phyloP scores from a whole-genome alignment of 1,284 basidiomycete species.

The Trametes hirsuta region DNA sequence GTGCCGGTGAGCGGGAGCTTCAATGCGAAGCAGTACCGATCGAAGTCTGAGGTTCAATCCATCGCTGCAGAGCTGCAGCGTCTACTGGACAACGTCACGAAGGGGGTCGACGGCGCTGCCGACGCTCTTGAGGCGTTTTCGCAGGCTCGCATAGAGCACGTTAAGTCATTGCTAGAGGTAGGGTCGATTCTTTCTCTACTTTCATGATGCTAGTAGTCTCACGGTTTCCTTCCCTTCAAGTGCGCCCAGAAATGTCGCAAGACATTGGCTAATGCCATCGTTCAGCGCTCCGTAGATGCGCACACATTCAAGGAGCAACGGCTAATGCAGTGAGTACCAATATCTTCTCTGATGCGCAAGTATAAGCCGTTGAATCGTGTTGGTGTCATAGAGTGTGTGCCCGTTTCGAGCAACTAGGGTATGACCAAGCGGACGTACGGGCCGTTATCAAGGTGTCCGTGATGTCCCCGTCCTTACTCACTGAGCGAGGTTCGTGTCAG shows the following conservation, averaged over 20 bases:
- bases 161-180: not conserved
- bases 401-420: not conserved
- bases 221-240: too few species aligned
- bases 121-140: not conserved
- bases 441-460: not conserved
- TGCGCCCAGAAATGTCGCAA: too few species aligned
- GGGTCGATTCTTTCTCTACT: too few species aligned
- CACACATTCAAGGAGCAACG: too few species aligned
- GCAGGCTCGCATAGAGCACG: not conserved
- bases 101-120: not conserved
- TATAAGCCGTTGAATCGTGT: too few species aligned
- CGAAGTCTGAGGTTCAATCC: not conserved
- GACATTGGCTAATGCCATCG: too few species aligned
- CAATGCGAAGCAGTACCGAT: not conserved
- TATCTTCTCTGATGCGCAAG: too few species aligned
- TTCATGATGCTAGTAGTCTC: too few species aligned
- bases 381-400: not conserved
- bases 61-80: not conserved
- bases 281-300: too few species aligned
- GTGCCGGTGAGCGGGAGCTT: not conserved
- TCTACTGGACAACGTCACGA: not conserved
- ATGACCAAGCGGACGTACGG: not conserved
- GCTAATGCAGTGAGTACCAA: too few species aligned
- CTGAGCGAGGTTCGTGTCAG: too few species aligned
- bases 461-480: not conserved